phyloP scores from a whole-genome alignment of 768 basidiomycete species.

The Tephrocybe sp. region DNA sequence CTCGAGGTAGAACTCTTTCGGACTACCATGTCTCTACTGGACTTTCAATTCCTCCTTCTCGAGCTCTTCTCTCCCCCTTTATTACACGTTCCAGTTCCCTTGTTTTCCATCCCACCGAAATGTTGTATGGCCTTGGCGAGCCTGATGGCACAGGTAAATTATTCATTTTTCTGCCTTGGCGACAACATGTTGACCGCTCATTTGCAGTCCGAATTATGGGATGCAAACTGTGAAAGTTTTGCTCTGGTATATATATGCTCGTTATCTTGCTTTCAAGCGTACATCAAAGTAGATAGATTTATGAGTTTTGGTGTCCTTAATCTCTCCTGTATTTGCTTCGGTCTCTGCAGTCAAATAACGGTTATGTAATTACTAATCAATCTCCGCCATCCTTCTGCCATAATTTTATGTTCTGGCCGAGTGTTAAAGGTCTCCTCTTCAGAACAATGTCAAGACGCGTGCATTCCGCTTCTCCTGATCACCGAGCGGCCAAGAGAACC shows the following conservation, averaged over 20 bases:
- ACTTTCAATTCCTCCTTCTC: conserved; percentile 53
- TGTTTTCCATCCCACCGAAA: conserved; percentile 83
- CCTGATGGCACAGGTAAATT: conserved; percentile 67
- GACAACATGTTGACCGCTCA: conserved; percentile 4
- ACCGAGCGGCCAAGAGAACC: conserved; percentile 52
- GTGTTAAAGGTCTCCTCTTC: neutral
- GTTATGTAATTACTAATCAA: neutral
- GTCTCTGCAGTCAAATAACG: neutral
- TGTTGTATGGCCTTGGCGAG: conserved; percentile 75
- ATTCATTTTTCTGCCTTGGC: neutral
- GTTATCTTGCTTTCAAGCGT: conserved; percentile 18
- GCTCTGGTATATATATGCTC: conserved; percentile 19
- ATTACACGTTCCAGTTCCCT: conserved; percentile 66
- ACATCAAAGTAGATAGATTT: conserved; percentile 16
- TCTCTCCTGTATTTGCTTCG: neutral
- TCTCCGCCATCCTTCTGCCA: neutral
- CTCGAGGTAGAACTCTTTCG: conserved; percentile 37
- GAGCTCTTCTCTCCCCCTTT: conserved; percentile 54
- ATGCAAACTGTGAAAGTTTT: conserved; percentile 43
- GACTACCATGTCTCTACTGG: conserved; percentile 54
- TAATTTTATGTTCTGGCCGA: conserved; percentile 16
- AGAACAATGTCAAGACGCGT: conserved; percentile 53
- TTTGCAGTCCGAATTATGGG: conserved; percentile 54
- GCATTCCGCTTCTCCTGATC: conserved; percentile 46
- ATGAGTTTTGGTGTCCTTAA: conserved; percentile 1